phyloP scores from a whole-genome alignment of 495 filamentous ascomycete species.

The Choiromyces venosus region DNA sequence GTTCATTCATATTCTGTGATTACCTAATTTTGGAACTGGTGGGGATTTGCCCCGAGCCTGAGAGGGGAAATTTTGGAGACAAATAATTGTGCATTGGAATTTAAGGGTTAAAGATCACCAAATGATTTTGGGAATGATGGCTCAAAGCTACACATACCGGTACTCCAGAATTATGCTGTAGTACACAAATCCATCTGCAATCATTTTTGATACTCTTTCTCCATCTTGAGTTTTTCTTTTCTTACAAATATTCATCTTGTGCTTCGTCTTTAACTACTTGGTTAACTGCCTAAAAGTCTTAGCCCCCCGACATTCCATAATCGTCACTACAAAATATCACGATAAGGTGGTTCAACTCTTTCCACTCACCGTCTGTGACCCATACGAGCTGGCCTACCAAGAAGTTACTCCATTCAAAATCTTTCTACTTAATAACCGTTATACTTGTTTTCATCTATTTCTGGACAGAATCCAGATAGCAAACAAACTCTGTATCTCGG shows the following conservation, averaged over 20 bases:
- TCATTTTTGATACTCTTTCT: background rate
- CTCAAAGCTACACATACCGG: background rate
- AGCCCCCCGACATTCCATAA: background rate
- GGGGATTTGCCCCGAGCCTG: background rate
- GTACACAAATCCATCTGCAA: background rate
- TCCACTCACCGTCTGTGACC: background rate
- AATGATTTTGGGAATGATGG: background rate
- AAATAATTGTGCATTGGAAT: background rate
- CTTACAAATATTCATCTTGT: background rate
- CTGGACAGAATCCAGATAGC: background rate
- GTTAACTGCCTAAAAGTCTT: background rate
- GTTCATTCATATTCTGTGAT: background rate
- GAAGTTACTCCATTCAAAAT: background rate
- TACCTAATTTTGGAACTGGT: background rate
- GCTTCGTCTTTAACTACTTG: background rate
- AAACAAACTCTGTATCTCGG: background rate
- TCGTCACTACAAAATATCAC: background rate
- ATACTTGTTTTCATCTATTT: background rate
- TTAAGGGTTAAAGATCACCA: background rate
- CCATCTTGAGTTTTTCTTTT: background rate
- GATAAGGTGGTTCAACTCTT: background rate
- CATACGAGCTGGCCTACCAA: background rate
- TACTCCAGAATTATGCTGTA: background rate
- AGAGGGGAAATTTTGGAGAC: background rate
- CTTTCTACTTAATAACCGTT: background rate